Conservation (phyloP, 1,139 yeast genomes). For the Geotrichum australiense region DNA sequence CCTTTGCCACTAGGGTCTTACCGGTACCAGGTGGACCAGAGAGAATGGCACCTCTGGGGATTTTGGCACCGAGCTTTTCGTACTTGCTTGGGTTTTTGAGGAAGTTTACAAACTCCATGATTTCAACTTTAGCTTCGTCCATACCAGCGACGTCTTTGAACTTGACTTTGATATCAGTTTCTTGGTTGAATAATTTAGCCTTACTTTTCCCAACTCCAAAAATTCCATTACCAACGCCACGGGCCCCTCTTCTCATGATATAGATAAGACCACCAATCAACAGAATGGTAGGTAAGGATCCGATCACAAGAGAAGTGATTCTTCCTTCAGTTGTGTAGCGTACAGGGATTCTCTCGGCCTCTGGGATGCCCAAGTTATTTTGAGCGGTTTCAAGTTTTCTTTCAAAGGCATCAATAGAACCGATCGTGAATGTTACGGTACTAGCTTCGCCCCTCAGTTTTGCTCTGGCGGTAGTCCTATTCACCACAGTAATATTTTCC, state of each 20-base stretch:
- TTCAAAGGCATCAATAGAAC: constrained; percentile 85
- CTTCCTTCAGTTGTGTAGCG: constrained; percentile 55
- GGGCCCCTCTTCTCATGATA: constrained; percentile 56
- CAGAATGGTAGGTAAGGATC: constrained; percentile 77
- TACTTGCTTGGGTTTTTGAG: constrained; percentile 86
- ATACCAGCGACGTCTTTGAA: constrained; percentile 96
- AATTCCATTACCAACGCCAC: constrained; percentile 36
- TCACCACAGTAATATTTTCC: constrained; percentile 64
- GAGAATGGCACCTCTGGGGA: constrained; percentile 94
- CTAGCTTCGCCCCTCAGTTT: constrained; percentile 27
- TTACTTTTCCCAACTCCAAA: constrained; percentile 64
- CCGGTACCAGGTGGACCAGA: constrained; percentile 99
- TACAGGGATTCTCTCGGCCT: constrained; percentile 71
- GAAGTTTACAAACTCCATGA: constrained; percentile 94
- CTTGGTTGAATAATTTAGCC: constrained; percentile 88
- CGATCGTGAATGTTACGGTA: constrained; percentile 59
- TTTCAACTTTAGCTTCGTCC: constrained; percentile 93
- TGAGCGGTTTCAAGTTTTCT: constrained; percentile 72
- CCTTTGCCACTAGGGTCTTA: constrained; percentile 91
- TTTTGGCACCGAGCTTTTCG: constrained; percentile 88
- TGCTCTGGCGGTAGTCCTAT: constrained; percentile 64
- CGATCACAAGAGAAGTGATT: constrained; percentile 51
- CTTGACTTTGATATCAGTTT: constrained; percentile 76
- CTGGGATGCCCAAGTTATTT: constrained; percentile 59
- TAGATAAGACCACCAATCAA: constrained; percentile 81